Base-by-base conservation (phyloP, 1,139 yeast genomes). In the Eremothecium cymbalariae region DNA sequence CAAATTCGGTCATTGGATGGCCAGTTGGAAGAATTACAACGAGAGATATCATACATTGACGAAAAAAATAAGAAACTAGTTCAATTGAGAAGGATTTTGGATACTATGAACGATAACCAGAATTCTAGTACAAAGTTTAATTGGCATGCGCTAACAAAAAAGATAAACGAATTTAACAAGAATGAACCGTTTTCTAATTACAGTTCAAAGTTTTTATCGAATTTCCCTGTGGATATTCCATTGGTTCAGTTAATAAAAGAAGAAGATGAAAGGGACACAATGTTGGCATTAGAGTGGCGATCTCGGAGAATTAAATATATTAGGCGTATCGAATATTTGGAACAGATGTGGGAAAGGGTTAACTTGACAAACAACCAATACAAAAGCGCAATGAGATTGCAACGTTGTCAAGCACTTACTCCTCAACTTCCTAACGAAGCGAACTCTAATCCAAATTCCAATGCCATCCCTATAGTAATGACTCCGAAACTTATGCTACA, bases 261-360 rank as follows among this genome's bases (percentile, higher is more conserved):
- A 13, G 53, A 55, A 38, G n/a, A 50, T 5, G 37, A 37, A 2
- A 40, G 45, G 19, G 58, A 55, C 28, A 41, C 45, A n/a, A 46
- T 48, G 14, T 36, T 44, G 15, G 54, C 53, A 20, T 31, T 37
- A 7, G 43, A 42, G 28, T 52, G 59, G 58, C 42, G 44, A 33
- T 28, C 32, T 6, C 46, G 38, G 22, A 49, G 44, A 31, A 36
- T 34, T 27, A 40, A 40, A 17, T 36, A 46, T 29, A 28, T 42
- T 8, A 48, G 45, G 27, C 47, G 43, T 15, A 42, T 51, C 7
- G 47, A 47, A 5, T 25, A 39, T 3, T 33, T 53, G 29, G 51
- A 53, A 31, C 33, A 40, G 16, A 45, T 42, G 25, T 50, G 51
- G 35, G 45, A 45, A 13, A 48, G 46, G 4, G 33, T 48, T 6